These are phyloP conservation scores for Wickerhamiella spandovensis DNA, from an alignment of 805 yeast genomes.

Conservation along the genomic window DNA sequence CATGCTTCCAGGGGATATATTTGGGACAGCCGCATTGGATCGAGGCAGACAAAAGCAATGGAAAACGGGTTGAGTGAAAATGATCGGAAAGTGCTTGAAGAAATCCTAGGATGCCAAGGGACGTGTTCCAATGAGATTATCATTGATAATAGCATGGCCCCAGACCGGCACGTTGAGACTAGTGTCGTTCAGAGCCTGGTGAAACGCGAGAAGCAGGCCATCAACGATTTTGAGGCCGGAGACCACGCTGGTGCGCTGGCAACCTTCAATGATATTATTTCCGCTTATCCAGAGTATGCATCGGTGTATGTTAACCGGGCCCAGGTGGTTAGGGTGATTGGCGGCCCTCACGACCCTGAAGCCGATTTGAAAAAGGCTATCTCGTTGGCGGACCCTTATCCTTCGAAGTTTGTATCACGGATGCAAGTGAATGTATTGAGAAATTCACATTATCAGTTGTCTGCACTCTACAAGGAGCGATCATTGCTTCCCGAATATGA, in stretches of 20 bases:
- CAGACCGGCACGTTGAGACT: conserved; percentile 15
- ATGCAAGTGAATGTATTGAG: conserved; percentile 23
- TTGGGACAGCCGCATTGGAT: too few relatives aligned
- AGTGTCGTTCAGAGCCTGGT: conserved; percentile 12
- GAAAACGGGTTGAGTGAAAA: background rate
- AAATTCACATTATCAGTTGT: conserved; percentile 23
- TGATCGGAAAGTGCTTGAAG: conserved; percentile 5
- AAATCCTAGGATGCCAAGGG: conserved; percentile 1
- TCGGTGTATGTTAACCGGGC: conserved; percentile 26
- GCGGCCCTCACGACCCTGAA: conserved; percentile 5
- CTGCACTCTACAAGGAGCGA: conserved; percentile 18
- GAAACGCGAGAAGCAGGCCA: conserved; percentile 14
- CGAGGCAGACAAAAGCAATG: too few relatives aligned
- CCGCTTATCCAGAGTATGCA: conserved; percentile 20
- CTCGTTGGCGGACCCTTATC: conserved; percentile 17
- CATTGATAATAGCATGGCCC: conserved; percentile 15
- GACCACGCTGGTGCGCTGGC: conserved; percentile 8
- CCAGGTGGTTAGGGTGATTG: conserved; percentile 11
- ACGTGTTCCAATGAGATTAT: conserved; percentile 1
- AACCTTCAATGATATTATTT: conserved; percentile 15
- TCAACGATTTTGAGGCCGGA: conserved; percentile 8
- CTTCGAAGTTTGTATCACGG: conserved; percentile 14
- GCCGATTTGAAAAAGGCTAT: conserved; percentile 19
- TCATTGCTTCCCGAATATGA: conserved; percentile 8
- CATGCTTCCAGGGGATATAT: background rate